phyloP scores from a whole-genome alignment of 768 basidiomycete species.

The Agaricus subrufescens region DNA sequence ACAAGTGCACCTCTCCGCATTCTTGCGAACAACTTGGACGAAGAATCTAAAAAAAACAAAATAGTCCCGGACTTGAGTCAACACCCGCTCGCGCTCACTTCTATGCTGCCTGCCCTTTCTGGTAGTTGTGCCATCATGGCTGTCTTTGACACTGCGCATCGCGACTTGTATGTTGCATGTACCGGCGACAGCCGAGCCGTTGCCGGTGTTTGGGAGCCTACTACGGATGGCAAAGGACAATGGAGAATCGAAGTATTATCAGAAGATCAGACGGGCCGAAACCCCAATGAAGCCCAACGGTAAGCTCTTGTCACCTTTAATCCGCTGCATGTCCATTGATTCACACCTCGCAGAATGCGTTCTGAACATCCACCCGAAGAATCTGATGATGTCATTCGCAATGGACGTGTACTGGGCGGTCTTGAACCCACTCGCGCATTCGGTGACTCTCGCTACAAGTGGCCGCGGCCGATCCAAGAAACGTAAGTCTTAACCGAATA shows the following conservation, averaged over 20 bases:
- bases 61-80: constrained; percentile 60
- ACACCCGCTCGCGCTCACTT: constrained; percentile 63
- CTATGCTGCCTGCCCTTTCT: constrained; percentile 82
- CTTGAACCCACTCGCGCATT: constrained; percentile 86
- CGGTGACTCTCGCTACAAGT: constrained; percentile 89
- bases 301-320: constrained; percentile 25
- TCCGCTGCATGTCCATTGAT: neutral
- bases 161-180: constrained; percentile 84
- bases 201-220: constrained; percentile 84
- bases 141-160: constrained; percentile 78
- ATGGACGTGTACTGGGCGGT: constrained; percentile 83
- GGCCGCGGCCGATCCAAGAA: constrained; percentile 69
- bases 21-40: constrained; percentile 53
- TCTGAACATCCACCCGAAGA: constrained; percentile 82
- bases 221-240: constrained; percentile 55
- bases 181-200: constrained; percentile 95
- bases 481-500: constrained; percentile 37
- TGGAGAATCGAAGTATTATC: constrained; percentile 95
- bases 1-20: constrained; percentile 72
- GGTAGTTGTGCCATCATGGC: constrained; percentile 90
- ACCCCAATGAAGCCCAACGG: constrained; percentile 80
- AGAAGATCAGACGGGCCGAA: constrained; percentile 95
- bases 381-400: constrained; percentile 63
- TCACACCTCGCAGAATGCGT: constrained; percentile 47
- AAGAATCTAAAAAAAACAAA: constrained; percentile 45